Conservation (phyloP, 2,329 filamentous ascomycete species). For the Venturia nashicola region DNA sequence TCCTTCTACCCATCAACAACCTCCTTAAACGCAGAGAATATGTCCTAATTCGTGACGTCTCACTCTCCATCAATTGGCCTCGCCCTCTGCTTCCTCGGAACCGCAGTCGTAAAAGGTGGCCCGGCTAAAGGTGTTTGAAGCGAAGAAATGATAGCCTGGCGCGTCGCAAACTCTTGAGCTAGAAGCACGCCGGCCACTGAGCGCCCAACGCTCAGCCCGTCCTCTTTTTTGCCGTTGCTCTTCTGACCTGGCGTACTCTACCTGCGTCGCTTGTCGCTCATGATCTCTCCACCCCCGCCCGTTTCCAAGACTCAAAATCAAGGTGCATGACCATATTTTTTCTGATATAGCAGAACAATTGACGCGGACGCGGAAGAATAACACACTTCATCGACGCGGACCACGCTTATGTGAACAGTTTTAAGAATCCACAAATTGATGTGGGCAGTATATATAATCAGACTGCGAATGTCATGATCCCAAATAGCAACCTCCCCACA, state of each 20-base stretch:
- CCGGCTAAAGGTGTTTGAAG: neutral
- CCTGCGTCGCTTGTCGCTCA: neutral
- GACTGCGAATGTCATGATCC: neutral
- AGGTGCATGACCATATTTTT: neutral
- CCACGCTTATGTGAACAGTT: neutral
- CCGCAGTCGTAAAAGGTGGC: too few relatives aligned
- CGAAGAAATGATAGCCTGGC: neutral
- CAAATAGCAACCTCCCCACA: too few relatives aligned
- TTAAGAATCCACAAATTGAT: neutral
- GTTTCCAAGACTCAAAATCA: neutral
- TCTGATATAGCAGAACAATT: neutral
- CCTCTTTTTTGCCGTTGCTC: too few relatives aligned
- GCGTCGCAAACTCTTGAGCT: neutral
- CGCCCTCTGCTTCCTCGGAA: neutral
- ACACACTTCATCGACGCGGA: neutral
- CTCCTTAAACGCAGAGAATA: too few relatives aligned
- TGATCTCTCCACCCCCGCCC: neutral
- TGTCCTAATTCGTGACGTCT: too few relatives aligned
- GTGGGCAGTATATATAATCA: neutral
- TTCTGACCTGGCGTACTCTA: neutral
- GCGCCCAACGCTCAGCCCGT: neutral
- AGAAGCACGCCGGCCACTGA: neutral
- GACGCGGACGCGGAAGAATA: neutral
- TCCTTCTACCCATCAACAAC: too few relatives aligned
- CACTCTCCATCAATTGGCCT: too few relatives aligned